Base-by-base conservation (phyloP, 2,329 filamentous ascomycete genomes). In the Phialemoniopsis sp. region DNA sequence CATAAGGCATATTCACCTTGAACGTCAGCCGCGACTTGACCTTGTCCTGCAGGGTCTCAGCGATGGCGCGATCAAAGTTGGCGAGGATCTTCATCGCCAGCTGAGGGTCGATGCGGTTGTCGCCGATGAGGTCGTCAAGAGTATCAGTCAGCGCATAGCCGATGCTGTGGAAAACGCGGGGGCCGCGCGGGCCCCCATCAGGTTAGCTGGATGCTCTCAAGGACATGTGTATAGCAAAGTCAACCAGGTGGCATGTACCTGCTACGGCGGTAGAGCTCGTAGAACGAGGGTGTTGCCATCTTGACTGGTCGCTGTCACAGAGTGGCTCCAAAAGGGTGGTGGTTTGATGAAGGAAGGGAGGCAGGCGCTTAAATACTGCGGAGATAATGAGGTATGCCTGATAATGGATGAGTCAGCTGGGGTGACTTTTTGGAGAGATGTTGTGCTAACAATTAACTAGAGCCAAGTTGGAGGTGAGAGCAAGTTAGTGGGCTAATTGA, bases 181-280 rank as follows among this genome's bases (percentile, higher is more conserved):
- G 21, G 19, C 13, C 45, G 46, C 42, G 34, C n/a, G n/a, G n/a
- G n/a, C 19, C 37, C 31, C 34, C 37, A 33, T 39, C 29, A 36
- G 31, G 37, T 49, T 41, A 47, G 46, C 33, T 41, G 36, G 38
- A 31, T 28, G 44, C 32, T 35, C 41, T n/a, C n/a, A n/a, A 37
- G 52, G 55, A 47, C 48, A 53, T 47, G 31, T 38, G 36, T 38
- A 44, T 48, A 53, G 57, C 57, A 61, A 52, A 53, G 53, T 26
- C 21, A 26, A 26, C 21, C 21, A 26, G 21, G 21, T 26, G 21
- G 21, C 21, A 43, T 66, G 64, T 88, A 97, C 93, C 91, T 97
- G 81, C 89, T 95, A 72, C 90, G 85, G 56, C 93, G 88, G 67
- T 98, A 98, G 59, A 98, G 83, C 79, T 98, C 93, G 67, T 97